These are phyloP conservation scores for Trichophyton mentagrophytes DNA, from an alignment of 2,329 filamentous ascomycete genomes.

Conservation along the genomic window DNA sequence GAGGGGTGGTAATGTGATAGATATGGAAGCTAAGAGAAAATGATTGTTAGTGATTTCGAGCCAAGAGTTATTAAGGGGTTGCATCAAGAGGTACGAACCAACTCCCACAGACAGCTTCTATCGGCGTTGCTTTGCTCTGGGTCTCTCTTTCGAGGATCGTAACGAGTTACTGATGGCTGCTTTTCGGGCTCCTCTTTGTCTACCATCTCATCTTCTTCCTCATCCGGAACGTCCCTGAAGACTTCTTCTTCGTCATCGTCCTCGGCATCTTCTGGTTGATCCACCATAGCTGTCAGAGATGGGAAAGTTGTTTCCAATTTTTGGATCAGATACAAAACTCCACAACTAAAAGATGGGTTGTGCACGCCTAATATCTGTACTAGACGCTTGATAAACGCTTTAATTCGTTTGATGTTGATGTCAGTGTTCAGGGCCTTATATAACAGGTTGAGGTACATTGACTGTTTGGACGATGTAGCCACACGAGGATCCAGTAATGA, in stretches of 20 bases:
- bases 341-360: constrained; percentile 83
- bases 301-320: constrained; percentile 72
- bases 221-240: constrained; percentile 53
- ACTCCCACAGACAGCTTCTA: constrained; percentile 82
- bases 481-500: constrained; percentile 84
- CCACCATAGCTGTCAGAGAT: constrained; percentile 63
- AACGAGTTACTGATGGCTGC: constrained; percentile 31
- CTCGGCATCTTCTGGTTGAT: constrained; percentile 65
- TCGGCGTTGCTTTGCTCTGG: constrained; percentile 91
- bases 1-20: constrained; percentile 83
- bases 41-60: neutral
- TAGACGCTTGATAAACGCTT: constrained; percentile 90
- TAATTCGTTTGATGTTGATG: constrained; percentile 77
- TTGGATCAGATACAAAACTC: constrained; percentile 76
- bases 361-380: constrained; percentile 78
- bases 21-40: constrained; percentile 43
- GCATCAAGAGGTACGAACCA: constrained; percentile 41
- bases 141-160: constrained; percentile 83
- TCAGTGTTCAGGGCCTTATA: constrained; percentile 82
- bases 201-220: constrained; percentile 32
- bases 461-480: constrained; percentile 81
- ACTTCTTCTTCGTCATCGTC: constrained; percentile 56
- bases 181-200: constrained; percentile 21
- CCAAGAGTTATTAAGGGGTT: constrained; percentile 14
- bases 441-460: constrained; percentile 84